phyloP scores from a whole-genome alignment of 2,329 filamentous ascomycete genomes.

The Tolypocladium pustulatum region DNA sequence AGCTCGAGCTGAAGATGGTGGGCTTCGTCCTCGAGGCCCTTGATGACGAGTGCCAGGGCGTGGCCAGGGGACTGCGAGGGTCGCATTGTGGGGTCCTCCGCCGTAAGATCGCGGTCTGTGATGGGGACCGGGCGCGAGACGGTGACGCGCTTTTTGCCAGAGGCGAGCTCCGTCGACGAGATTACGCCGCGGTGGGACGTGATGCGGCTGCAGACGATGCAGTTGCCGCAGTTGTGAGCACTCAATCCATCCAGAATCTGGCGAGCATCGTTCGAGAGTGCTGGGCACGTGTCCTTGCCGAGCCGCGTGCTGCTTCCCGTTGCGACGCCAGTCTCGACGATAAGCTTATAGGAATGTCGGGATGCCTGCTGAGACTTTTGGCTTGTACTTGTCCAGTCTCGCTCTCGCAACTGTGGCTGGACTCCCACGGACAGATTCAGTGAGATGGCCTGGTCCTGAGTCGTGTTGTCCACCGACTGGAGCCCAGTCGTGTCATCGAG shows the following conservation, averaged over 20 bases:
- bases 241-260: slow-evolving; percentile 43
- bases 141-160: slow-evolving; percentile 47
- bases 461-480: slow-evolving; percentile 21
- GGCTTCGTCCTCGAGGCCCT: slow-evolving; percentile 70
- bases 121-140: slow-evolving; percentile 56
- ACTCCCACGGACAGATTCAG: slow-evolving; percentile 17
- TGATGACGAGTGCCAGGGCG: slow-evolving; percentile 74
- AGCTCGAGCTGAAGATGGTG: slow-evolving; percentile 64
- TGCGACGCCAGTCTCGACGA: slow-evolving; percentile 11
- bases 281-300: slow-evolving; percentile 26
- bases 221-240: slow-evolving; percentile 45
- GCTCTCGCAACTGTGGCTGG: slow-evolving; percentile 4
- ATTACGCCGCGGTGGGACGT: slow-evolving; percentile 30
- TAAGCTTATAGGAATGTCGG: slow-evolving; percentile 14
- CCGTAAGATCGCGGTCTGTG: slow-evolving; percentile 44
- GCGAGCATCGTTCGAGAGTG: slow-evolving; percentile 40
- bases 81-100: slow-evolving; percentile 47
- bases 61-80: slow-evolving; percentile 58
- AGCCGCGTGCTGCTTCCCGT: slow-evolving; percentile 12
- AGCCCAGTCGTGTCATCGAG: slow-evolving; percentile 24
- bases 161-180: slow-evolving; percentile 24
- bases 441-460: slow-evolving; percentile 22
- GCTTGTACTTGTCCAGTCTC: slow-evolving; percentile 11
- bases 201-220: slow-evolving; percentile 46
- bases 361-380: slow-evolving; percentile 14